Evolutionary conservation across 1,284 basidiomycete genomes (phyloP).

Genomic region (Ganoderma leucocontextum): DNA sequence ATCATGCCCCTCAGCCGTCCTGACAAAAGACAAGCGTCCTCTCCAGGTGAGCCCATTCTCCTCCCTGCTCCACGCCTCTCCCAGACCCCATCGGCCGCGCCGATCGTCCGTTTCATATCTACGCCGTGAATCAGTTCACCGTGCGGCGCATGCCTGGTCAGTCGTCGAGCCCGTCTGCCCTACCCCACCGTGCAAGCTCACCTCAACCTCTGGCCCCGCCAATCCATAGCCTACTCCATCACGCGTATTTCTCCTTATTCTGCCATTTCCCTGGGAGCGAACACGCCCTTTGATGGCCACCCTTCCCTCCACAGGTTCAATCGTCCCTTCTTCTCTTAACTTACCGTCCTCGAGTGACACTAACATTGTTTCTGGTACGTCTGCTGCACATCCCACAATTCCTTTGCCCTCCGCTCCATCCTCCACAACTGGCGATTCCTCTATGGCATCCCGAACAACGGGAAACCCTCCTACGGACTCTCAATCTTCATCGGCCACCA

Average conservation of each 20-base stretch:
- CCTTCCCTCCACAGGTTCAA: not conserved
- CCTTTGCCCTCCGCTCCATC: constrained; percentile 3
- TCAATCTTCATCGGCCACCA: not conserved
- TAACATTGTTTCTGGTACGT: constrained; percentile 23
- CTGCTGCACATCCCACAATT: constrained; percentile 5
- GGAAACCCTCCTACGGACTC: not conserved
- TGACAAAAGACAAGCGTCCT: constrained; percentile 24
- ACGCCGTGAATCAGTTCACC: not conserved
- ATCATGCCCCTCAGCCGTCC: constrained; percentile 19
- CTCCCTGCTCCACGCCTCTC: constrained; percentile 6
- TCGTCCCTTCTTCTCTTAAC: constrained; percentile 20
- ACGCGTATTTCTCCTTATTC: constrained; percentile 4
- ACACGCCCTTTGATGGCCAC: constrained; percentile 9
- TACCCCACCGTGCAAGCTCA: not conserved
- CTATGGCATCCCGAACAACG: constrained; percentile 17
- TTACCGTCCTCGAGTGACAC: constrained; percentile 25
- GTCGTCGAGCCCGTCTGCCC: constrained; percentile 1
- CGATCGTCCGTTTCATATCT: constrained; percentile 17
- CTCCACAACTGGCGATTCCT: constrained; percentile 9
- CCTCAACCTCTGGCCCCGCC: not conserved
- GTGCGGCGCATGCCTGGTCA: constrained; percentile 15
- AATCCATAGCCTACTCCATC: not conserved
- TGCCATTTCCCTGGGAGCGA: not conserved
- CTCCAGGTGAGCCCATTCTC: constrained; percentile 25
- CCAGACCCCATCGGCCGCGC: not conserved